Conservation (phyloP, 1,284 basidiomycete species). For the Marasmius tenuissimus region DNA sequence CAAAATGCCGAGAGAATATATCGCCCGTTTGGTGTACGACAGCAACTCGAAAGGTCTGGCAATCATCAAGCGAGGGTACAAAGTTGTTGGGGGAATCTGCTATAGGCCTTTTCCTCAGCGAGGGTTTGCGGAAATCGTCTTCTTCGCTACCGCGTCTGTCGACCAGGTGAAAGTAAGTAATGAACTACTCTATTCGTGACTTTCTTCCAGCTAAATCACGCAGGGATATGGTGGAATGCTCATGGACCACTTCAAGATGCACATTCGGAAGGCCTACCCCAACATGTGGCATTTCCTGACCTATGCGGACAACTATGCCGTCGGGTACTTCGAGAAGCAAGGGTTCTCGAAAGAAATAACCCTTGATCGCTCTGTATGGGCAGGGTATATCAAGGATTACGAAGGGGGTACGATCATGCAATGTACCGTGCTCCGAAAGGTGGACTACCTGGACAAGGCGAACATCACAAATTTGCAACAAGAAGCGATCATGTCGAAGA, state of each 20-base stretch:
- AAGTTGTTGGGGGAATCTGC: conserved; percentile 98
- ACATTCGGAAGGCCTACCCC: conserved; percentile 80
- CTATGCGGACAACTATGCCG: conserved; percentile 98
- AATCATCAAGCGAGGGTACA: conserved; percentile 93
- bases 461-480: conserved; percentile 83
- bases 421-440: conserved; percentile 90
- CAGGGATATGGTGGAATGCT: conserved; percentile 98
- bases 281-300: conserved; percentile 94
- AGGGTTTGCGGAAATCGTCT: conserved; percentile 97
- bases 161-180: conserved; percentile 93
- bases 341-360: conserved; percentile 98
- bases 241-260: conserved; percentile 98
- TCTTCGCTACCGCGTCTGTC: conserved; percentile 95
- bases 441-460: conserved; percentile 87
- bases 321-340: conserved; percentile 99
- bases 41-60: conserved; percentile 89
- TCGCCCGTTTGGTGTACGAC: conserved; percentile 94
- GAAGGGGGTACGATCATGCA: conserved; percentile 99
- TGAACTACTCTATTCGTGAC: neutral
- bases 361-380: conserved; percentile 89
- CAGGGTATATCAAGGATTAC: conserved; percentile 99
- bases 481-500: conserved; percentile 87
- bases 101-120: conserved; percentile 95
- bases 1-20: conserved; percentile 99
- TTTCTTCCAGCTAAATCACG: conserved; percentile 7